Evolutionary conservation across 2,329 filamentous ascomycete genomes (phyloP).

Genomic region (Colletotrichum orbiculare): DNA sequence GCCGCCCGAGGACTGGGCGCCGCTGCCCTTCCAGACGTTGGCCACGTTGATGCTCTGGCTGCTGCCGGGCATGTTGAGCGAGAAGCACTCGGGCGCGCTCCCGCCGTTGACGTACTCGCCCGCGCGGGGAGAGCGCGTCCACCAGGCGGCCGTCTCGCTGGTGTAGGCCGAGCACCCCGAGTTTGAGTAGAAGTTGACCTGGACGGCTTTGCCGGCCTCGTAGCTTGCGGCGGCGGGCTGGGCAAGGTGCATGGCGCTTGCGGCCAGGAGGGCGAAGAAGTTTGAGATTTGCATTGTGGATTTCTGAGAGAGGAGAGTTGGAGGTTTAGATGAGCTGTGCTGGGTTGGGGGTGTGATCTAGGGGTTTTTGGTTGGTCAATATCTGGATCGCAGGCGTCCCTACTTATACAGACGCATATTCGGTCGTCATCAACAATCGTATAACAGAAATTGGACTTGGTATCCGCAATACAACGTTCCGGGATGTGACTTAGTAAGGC

Average conservation of each 20-base stretch:
- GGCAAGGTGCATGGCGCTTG: slow-evolving; percentile 2
- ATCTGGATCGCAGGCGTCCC: too few species aligned
- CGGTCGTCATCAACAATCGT: too few species aligned
- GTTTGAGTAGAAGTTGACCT: slow-evolving; percentile 24
- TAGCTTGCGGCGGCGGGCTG: slow-evolving; percentile 10
- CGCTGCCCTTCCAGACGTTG: slow-evolving; percentile 10
- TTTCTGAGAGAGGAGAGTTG: neutral
- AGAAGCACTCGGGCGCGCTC: slow-evolving; percentile 4
- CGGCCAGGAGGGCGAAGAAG: neutral
- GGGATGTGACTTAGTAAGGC: too few species aligned
- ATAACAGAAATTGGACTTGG: too few species aligned
- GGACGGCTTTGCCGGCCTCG: slow-evolving; percentile 14
- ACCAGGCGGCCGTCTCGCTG: slow-evolving; percentile 20
- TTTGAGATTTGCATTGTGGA: slow-evolving; percentile 1
- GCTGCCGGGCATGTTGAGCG: slow-evolving; percentile 14
- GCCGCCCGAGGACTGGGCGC: neutral
- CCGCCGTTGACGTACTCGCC: slow-evolving; percentile 8
- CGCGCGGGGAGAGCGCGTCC: slow-evolving; percentile 6
- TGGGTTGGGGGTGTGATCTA: too few species aligned
- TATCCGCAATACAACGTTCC: too few species aligned
- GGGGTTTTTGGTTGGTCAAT: too few species aligned
- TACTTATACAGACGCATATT: too few species aligned
- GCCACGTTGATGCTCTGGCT: slow-evolving; percentile 19
- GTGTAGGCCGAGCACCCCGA: slow-evolving; percentile 21
- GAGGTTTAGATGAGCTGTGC: neutral